Evolutionary conservation across 73 alveolate genomes (phyloP).

Genomic region (Symbiodinium pilosum): DNA sequence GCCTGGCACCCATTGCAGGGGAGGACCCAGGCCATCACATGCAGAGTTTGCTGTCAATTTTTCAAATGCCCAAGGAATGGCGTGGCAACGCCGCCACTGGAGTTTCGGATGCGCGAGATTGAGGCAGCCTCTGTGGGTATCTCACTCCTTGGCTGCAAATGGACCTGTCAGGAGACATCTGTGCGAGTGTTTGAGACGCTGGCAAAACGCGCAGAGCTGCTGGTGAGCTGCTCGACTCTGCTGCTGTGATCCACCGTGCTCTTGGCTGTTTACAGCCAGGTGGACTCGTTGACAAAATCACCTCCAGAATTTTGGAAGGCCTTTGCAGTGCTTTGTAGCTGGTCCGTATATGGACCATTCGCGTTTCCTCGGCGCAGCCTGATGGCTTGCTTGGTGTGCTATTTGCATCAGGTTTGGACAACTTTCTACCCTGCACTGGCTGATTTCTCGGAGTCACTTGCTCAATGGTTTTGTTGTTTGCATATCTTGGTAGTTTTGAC

Average conservation of each 20-base stretch:
- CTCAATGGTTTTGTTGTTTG: not conserved
- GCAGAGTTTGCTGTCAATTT: no score
- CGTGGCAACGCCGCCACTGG: slow-evolving; percentile 22
- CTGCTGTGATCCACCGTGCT: not conserved
- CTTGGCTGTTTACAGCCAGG: not conserved
- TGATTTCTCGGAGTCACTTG: slow-evolving; percentile 37
- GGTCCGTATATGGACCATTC: not conserved
- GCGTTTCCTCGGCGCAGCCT: not conserved
- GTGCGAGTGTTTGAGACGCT: slow-evolving; percentile 71
- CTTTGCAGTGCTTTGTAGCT: not conserved
- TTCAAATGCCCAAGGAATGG: not conserved
- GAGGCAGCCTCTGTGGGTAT: not conserved
- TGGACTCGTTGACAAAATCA: slow-evolving; percentile 80
- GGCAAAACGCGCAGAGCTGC: slow-evolving; percentile 81
- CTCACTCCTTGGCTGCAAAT: not conserved
- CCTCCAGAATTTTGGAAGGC: slow-evolving; percentile 90
- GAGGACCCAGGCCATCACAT: no score
- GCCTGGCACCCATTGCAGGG: not conserved
- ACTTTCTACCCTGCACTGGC: slow-evolving; percentile 79
- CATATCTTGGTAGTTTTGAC: not conserved
- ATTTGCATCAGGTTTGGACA: slow-evolving; percentile 39
- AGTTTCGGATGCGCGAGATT: slow-evolving; percentile 81
- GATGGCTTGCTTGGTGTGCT: not conserved
- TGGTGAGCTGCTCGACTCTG: no score
- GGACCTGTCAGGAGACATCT: slow-evolving; percentile 44